Base-by-base conservation (phyloP, 768 basidiomycete genomes). In the Russula olivacea region DNA sequence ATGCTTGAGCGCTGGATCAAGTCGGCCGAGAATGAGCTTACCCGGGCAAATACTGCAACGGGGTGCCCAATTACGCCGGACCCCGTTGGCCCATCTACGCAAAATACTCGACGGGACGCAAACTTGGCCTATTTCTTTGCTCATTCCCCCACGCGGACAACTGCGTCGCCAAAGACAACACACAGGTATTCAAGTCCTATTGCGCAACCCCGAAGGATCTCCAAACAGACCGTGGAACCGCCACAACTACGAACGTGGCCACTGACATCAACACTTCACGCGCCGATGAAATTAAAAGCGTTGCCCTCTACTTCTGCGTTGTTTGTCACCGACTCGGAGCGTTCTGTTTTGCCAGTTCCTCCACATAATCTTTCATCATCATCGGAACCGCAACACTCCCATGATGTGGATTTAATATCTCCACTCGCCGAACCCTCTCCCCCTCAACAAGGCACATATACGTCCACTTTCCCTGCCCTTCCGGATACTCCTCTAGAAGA, bases 71-170 rank as follows among this genome's bases (percentile, higher is more conserved):
- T 21, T 32, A 34, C 38, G 30, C 8, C 25, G 23, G 54, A 45
- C 9, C 14, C 30, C 11, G 9, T 45, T 3, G n/a, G 36, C 23
- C 38, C 49, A 11, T 25, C 49, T 11, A 38, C 48, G 2, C 43
- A 32, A 17, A 40, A 36, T 15, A 38, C 63, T 55, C 58, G 66
- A 43, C 57, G 23, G 40, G 58, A 66, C 8, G 47, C 64, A 21
- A 67, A 67, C 54, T 28, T 67, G 28, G 60, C 66, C 15, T 38
- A 59, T 23, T 67, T 67, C 56, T 67, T 67, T 25, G 36, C 66
- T 2, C 51, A 59, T 61, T 67, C 66, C n/a, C 66, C 66, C 8
- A 67, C 66, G 7, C 64, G 28, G 15, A 61, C 41, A 47, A 19
- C 59, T 9, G n/a, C 21, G 3, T 21, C 51, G 30, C 50, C 45